These are phyloP conservation scores for Chaetoceros muelleri DNA, from an alignment of 108 stramenopile genomes.

Conservation along the genomic window DNA sequence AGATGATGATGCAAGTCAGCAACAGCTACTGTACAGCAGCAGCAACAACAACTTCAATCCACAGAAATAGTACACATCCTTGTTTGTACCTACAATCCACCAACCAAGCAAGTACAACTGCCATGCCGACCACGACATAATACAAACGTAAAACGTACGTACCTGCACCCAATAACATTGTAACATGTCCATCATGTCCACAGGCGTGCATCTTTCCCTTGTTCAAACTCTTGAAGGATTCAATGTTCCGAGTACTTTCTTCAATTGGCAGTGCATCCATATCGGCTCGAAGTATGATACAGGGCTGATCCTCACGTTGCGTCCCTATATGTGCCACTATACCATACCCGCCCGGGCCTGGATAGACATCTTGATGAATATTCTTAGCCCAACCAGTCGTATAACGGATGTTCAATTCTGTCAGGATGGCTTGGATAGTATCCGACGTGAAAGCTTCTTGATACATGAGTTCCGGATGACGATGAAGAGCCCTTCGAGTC, in stretches of 20 bases:
- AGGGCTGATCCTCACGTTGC: constrained; percentile 37
- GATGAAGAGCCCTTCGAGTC: constrained; percentile 55
- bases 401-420: constrained; percentile 38
- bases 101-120: too few species aligned
- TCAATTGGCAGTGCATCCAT: constrained; percentile 90
- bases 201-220: constrained; percentile 88
- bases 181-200: constrained; percentile 91
- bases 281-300: constrained; percentile 79
- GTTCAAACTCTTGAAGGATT: constrained; percentile 37
- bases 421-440: constrained; percentile 38
- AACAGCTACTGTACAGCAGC: too few species aligned
- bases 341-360: constrained; percentile 56
- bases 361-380: constrained; percentile 33
- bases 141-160: too few species aligned
- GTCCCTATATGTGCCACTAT: constrained; percentile 75
- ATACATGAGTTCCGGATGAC: constrained; percentile 73
- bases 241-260: constrained; percentile 43
- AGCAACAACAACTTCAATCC: too few species aligned
- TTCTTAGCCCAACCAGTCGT: constrained; percentile 68
- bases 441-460: constrained; percentile 52
- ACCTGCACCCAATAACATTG: constrained; percentile 84
- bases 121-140: too few species aligned
- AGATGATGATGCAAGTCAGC: too few species aligned
- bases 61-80: too few species aligned
- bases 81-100: too few species aligned